Evolutionary conservation across 1,284 basidiomycete species (phyloP).

Genomic region (Naganishia liquefaciens): DNA sequence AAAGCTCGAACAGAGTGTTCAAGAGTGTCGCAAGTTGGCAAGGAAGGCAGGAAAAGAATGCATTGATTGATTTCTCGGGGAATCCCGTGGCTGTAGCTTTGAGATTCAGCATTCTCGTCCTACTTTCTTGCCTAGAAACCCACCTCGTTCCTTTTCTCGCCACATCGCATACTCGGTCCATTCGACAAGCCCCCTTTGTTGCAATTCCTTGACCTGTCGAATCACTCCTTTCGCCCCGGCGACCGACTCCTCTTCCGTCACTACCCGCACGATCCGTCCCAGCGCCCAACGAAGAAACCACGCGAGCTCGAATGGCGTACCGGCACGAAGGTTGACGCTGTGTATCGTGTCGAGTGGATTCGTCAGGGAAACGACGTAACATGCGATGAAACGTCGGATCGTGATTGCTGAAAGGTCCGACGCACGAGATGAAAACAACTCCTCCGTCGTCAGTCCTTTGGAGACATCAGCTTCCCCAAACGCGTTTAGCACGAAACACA

Average conservation of each 20-base stretch:
- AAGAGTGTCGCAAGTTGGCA: conserved; percentile 64
- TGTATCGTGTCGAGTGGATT: background rate
- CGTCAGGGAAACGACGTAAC: conserved; percentile 62
- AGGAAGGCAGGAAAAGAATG: conserved; percentile 62
- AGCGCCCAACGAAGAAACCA: conserved; percentile 85
- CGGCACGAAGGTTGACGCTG: background rate
- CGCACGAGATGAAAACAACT: conserved; percentile 82
- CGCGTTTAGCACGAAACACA: background rate
- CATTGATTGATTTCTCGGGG: conserved; percentile 67
- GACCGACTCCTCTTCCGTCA: conserved; percentile 37
- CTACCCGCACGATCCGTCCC: conserved; percentile 65
- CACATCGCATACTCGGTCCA: conserved; percentile 78
- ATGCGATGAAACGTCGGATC: conserved; percentile 70
- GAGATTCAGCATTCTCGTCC: background rate
- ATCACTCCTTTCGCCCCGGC: background rate
- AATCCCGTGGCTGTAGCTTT: conserved; percentile 61
- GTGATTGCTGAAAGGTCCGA: conserved; percentile 73
- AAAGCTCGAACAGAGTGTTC: conserved; percentile 67
- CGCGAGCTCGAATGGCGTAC: conserved; percentile 66
- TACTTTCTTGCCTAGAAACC: conserved; percentile 40
- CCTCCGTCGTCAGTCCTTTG: conserved; percentile 74
- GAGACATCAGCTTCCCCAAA: conserved; percentile 21
- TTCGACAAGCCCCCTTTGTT: conserved; percentile 69
- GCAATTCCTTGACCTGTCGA: conserved; percentile 60
- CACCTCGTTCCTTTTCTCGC: conserved; percentile 73